Base-by-base conservation (phyloP, 2,329 filamentous ascomycete genomes). In the Akanthomyces muscarius region DNA sequence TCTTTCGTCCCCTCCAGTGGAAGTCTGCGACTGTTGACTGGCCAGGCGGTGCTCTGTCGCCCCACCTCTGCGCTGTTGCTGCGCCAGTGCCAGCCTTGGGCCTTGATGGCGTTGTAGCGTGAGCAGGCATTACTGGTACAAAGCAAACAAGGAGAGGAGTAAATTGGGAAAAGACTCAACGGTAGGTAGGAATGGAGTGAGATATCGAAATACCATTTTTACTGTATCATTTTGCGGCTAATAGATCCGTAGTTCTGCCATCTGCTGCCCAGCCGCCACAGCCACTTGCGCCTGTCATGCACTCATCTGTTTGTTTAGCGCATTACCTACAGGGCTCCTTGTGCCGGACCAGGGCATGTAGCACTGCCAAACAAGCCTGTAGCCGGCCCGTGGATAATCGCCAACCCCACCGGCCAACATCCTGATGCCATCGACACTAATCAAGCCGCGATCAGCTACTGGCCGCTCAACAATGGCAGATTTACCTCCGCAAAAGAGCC, bases 1-100 rank as follows among this genome's bases (percentile, higher is more conserved):
- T 36, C 21, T 14, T 36, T 36, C 7, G 33, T 36, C 33, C 52
- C n/a, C 57, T 44, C 38, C n/a, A 65, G 62, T 62, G 64, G 66
- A 65, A 33, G 33, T 36, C 33, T 36, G 33, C 33, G 7, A 7
- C 33, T 36, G 6, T 36, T 36, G 33, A 65, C 65, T 66, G 66
- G 67, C 64, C 42, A 61, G 42, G 51, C 58, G 18, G 50, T 36
- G 56, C 48, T 28, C 21, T 13, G n/a, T 25, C 44, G 58, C 59
- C 59, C 59, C 59, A 61, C 59, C 30, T 48, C 30, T 52, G 47
- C 6, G 50, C 23, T 47, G 51, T 36, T 33, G 33, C 33, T n/a
- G 30, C 44, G 36, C 14, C 23, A 13, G 10, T 25, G 50, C 50
- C 48, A 51, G 16, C 48, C 16, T 51, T 51, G 48, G 28, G 25